Evolutionary conservation across 2,329 filamentous ascomycete genomes (phyloP), one percentile per base, ranked within the genome.

Genomic region (Pezicula neosporulosa): DNA sequence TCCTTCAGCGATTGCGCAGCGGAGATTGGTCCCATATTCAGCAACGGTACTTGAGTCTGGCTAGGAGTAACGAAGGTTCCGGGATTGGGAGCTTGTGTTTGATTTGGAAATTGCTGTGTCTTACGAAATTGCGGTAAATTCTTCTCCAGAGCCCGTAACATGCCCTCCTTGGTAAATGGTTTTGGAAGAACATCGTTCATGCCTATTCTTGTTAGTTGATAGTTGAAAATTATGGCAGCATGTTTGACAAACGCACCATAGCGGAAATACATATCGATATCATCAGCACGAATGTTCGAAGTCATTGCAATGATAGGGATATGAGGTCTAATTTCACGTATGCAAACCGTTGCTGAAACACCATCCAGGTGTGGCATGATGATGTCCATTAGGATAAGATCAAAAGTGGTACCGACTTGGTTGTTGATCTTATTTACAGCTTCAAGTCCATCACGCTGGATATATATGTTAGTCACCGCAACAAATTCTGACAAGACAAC

Each of bases 161-260:
- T 89, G 37, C 88, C 89, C 60, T 91, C 88, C 62, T 88, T 87
- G 4, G 94, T 99, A 68, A 99, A 99, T 0, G 94, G 94, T 66
- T 99, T 99, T 0, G 94, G 93, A 54, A 99, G 75, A 16, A 99
- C 93, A 65, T 96, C 94, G 65, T 96, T 95, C 92, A 99, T 97
- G 41, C 93, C 92, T 96, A 60, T 6, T 27, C 4, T 21, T 33
- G 60, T 76, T 50, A 72, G 47, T 51, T 15, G 28, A 24, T 24
- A 3, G 21, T 24, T 6, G 21, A 3, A 24, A 16, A 13, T 36
- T 7, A 44, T 52, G 51, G 58, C n/a, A 38, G 3, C 24, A 33
- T 4, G 16, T 48, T 56, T 63, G 61, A 51, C 51, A 42, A 21
- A 70, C 86, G 76, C 80, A 94, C 92, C 94, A 72, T 96, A 92